Conservation (phyloP, 116 monocot genomes). For the Dioscorea cayenensis region DNA sequence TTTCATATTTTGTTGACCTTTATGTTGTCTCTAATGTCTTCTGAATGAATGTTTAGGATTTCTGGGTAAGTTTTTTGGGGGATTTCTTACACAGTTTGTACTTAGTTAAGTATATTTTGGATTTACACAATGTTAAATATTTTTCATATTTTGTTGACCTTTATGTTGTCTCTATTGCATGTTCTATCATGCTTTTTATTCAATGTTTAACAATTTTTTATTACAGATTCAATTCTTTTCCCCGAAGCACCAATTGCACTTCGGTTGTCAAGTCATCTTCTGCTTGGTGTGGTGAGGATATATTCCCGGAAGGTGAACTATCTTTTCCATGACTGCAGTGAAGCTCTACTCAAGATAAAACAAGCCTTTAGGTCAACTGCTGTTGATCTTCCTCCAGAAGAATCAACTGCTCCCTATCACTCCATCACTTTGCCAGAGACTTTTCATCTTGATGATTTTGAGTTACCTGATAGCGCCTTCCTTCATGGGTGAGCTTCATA, state of each 20-base stretch:
- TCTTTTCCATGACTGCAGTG: constrained; percentile 99
- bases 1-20: too few relatives aligned
- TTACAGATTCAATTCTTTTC: constrained; percentile 95
- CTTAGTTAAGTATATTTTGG: too few relatives aligned
- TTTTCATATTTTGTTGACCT: too few relatives aligned
- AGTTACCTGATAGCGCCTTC: constrained; percentile 74
- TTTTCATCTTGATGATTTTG: constrained; percentile 99
- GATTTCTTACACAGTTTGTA: too few relatives aligned
- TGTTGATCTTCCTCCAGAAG: constrained; percentile 99
- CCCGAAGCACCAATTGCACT: constrained; percentile 99
- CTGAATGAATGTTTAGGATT: too few relatives aligned
- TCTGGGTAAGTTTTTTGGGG: too few relatives aligned
- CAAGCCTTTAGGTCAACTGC: constrained; percentile 97
- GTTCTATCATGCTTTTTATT: neutral
- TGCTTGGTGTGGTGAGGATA: constrained; percentile 98
- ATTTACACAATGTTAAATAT: too few relatives aligned
- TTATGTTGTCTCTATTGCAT: too few relatives aligned
- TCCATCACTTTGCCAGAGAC: constrained; percentile 99
- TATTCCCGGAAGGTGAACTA: constrained; percentile 99
- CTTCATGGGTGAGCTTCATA: constrained; percentile 49
- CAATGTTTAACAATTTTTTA: neutral
- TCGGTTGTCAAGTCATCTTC: constrained; percentile 95
- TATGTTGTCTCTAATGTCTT: too few relatives aligned
- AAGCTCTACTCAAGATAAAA: constrained; percentile 94
- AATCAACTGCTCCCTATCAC: constrained; percentile 99